A percentile compares a stretch with the other conserved stretches of the same genome.
Evolutionary conservation across 441 rosid species (phyloP).

Genomic region (Pelargonium myrrhifolium): DNA sequence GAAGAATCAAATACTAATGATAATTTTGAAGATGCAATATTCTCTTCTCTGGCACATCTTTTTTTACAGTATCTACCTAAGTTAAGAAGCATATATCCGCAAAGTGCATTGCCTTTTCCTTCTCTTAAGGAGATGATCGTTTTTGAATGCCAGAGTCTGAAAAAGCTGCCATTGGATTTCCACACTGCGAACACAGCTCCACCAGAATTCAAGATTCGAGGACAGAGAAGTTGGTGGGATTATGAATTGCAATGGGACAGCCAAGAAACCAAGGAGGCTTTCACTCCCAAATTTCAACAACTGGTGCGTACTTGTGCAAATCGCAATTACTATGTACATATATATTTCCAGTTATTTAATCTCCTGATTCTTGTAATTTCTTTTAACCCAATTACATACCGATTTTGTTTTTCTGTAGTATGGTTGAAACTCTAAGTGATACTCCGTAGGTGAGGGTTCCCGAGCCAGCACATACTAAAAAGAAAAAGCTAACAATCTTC

Average conservation of each 20-base stretch:
- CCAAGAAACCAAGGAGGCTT: neutral
- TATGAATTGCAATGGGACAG: neutral
- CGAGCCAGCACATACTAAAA: no score
- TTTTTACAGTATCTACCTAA: neutral
- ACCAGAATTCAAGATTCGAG: neutral
- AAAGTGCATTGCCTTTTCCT: neutral
- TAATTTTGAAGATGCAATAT: neutral
- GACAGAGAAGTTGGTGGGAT: neutral
- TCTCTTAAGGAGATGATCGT: neutral
- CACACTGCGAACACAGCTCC: neutral
- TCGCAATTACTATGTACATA: no score
- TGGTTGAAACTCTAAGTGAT: no score
- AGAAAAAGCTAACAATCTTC: no score
- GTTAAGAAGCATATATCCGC: neutral
- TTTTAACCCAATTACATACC: no score
- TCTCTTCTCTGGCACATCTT: neutral
- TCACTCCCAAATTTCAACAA: neutral
- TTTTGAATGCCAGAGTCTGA: neutral
- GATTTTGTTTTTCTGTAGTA: no score
- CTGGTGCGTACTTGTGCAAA: no score
- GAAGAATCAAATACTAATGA: no score
- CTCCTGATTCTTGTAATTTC: no score
- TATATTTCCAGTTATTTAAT: no score
- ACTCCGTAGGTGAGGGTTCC: no score
- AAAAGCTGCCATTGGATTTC: neutral